Evolutionary conservation across 2,329 filamentous ascomycete species (phyloP), one percentile per base, ranked within the genome.

Genomic region (Lachnellula occidentalis): DNA sequence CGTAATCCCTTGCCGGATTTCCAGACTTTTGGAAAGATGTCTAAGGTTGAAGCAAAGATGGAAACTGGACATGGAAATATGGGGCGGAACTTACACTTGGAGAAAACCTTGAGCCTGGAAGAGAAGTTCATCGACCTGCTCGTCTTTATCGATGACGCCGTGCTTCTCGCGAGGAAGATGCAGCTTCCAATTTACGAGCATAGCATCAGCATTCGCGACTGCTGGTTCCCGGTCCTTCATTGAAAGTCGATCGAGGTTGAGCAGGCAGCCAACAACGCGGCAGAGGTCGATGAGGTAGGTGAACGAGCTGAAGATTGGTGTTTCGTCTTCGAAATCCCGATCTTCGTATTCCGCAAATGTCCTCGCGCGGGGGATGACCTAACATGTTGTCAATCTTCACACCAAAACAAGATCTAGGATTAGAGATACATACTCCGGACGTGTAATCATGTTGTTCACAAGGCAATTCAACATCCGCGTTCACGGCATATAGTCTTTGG

Each of bases 381-480:
- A 27, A 24, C 14, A 17, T 8, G 2, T 19, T 31, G 43, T 45
- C 24, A 45, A 45, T 27, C 41, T 12, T 19, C n/a, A 12, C 15
- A 19, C 36, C 15, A 15, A 22, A 27, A 34, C 11, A 19, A 4
- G 14, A 45, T 27, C 15, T 2, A n/a, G 22, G 12, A 31, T n/a
- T 11, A n/a, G 12, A n/a, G 5, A 2, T 27, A 14, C 70, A 62
- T 64, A 74, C 72, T 55, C 71, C 71, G 55, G 68, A 63, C 37
- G 72, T 68, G 54, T 73, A 74, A 57, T 73, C 68, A 63, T 65
- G 70, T 58, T 74, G 71, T 59, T 74, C 72, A 48, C 70, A 74
- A 1, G 72, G 72, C 17, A 74, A 56, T 41, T 73, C 70, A 15
- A 70, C 67, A 19, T 71, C 67, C 21, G 65, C 63, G 14, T 67